phyloP scores from a whole-genome alignment of 1,139 yeast genomes.

The Yamadazyma friedrichii region DNA sequence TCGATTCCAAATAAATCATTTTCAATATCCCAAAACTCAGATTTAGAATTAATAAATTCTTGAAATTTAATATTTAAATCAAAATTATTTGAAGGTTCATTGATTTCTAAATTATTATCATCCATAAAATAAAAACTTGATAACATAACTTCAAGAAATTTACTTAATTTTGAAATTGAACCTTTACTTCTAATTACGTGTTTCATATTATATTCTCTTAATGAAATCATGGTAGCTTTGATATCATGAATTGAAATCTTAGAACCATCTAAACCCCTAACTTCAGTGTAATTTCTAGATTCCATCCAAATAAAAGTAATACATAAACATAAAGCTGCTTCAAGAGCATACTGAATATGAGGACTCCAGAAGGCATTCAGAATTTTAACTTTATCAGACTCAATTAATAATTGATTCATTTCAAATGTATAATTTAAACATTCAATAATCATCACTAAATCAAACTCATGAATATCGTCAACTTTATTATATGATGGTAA shows the following conservation, averaged over 20 bases:
- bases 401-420: neutral
- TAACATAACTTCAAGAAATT: slow-evolving; percentile 7
- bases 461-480: slow-evolving; percentile 3
- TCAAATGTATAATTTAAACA: slow-evolving; percentile 4
- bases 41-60: neutral
- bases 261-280: neutral
- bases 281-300: neutral
- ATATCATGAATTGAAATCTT: neutral
- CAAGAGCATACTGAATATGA: slow-evolving; percentile 8
- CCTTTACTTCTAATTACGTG: slow-evolving; percentile 5
- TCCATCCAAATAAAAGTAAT: slow-evolving; percentile 6
- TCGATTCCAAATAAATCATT: neutral
- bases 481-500: neutral
- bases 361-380: slow-evolving; percentile 11
- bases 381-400: slow-evolving; percentile 3
- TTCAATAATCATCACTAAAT: slow-evolving; percentile 7
- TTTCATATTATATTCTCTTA: slow-evolving; percentile 6
- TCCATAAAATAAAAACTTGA: slow-evolving; percentile 7
- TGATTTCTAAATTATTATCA: too few species aligned
- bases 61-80: neutral
- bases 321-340: slow-evolving; percentile 9
- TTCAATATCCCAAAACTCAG: neutral
- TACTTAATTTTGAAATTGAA: slow-evolving; percentile 7
- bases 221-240: slow-evolving; percentile 3
- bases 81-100: too few species aligned